Evolutionary conservation across 2,329 filamentous ascomycete species (phyloP).

Genomic region (Paecilomyces variotii): DNA sequence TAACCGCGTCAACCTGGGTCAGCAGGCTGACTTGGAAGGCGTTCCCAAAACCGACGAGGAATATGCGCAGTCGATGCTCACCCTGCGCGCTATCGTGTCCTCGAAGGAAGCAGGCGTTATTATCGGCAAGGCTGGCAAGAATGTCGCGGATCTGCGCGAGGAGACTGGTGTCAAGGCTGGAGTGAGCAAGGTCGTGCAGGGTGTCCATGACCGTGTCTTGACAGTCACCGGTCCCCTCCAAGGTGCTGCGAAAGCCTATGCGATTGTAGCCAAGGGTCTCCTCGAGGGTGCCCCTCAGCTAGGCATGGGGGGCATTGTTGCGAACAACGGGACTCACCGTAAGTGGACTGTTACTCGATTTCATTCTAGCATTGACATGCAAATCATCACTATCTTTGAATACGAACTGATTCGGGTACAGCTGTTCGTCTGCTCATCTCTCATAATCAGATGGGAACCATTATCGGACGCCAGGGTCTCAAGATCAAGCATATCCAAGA

Average conservation of each 20-base stretch:
- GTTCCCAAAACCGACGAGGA: constrained; percentile 92
- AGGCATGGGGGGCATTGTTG: constrained; percentile 88
- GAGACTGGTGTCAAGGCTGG: constrained; percentile 97
- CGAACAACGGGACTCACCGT: constrained; percentile 91
- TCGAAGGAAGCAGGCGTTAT: constrained; percentile 99
- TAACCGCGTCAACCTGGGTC: constrained; percentile 59
- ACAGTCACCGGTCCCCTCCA: constrained; percentile 89
- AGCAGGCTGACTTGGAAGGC: constrained; percentile 62
- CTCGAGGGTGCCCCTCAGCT: constrained; percentile 89
- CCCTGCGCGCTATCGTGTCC: constrained; percentile 92
- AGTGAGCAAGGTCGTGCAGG: constrained; percentile 96
- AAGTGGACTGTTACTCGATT: constrained; percentile 37
- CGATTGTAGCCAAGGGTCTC: constrained; percentile 82
- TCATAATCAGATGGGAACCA: constrained; percentile 99
- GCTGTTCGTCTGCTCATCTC: constrained; percentile 97
- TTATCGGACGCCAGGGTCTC: constrained; percentile 89
- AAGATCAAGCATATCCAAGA: constrained; percentile 99
- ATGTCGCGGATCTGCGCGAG: constrained; percentile 91
- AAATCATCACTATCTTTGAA: background rate
- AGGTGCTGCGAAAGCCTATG: constrained; percentile 84
- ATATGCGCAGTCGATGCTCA: constrained; percentile 86
- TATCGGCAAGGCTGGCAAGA: constrained; percentile 97
- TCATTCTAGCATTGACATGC: background rate
- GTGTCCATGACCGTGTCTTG: constrained; percentile 92
- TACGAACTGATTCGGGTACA: constrained; percentile 29